A percentile compares a stretch with the other conserved stretches of the same genome.
Evolutionary conservation across 164 flowering plant genomes (phyloP).

Genomic region (Chimonanthus praecox): DNA sequence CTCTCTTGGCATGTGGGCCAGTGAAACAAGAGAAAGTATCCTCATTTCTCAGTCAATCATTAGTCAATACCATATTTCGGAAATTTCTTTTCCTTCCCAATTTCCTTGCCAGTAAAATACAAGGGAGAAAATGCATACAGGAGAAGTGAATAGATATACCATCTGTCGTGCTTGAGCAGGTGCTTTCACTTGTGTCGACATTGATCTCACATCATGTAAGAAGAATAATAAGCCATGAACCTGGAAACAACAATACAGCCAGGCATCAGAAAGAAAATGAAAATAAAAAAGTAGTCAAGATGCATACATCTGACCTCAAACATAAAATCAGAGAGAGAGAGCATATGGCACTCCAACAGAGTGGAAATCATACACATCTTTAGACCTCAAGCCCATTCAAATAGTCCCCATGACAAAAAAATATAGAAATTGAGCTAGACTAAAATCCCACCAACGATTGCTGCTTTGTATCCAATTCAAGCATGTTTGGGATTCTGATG

Average conservation of each 20-base stretch:
- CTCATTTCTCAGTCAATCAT: background rate
- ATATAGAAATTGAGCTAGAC: too few relatives aligned
- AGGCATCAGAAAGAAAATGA: background rate
- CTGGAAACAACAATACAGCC: slow-evolving; percentile 20
- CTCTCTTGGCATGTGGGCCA: too few relatives aligned
- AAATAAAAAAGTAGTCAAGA: background rate
- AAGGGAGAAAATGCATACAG: too few relatives aligned
- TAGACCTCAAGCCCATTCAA: too few relatives aligned
- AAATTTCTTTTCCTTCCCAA: background rate
- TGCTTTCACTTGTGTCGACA: slow-evolving; percentile 45
- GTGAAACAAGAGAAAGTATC: too few relatives aligned
- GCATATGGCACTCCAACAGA: too few relatives aligned
- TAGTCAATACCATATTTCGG: background rate
- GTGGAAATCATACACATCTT: too few relatives aligned
- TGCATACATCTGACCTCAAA: background rate
- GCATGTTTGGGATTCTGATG: too few relatives aligned
- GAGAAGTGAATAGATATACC: slow-evolving; percentile 25
- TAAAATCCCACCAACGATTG: too few relatives aligned
- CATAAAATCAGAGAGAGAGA: background rate
- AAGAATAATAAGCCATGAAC: slow-evolving; percentile 21
- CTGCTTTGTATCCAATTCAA: too few relatives aligned
- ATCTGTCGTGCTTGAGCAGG: slow-evolving; percentile 52
- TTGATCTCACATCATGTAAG: slow-evolving; percentile 25
- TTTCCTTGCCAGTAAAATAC: background rate
- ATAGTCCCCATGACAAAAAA: too few relatives aligned